Percentiles rank a stretch among this genome's conserved stretches.
Conservation (phyloP, 352 stramenopile species). For the Thalassiosira exigua region DNA sequence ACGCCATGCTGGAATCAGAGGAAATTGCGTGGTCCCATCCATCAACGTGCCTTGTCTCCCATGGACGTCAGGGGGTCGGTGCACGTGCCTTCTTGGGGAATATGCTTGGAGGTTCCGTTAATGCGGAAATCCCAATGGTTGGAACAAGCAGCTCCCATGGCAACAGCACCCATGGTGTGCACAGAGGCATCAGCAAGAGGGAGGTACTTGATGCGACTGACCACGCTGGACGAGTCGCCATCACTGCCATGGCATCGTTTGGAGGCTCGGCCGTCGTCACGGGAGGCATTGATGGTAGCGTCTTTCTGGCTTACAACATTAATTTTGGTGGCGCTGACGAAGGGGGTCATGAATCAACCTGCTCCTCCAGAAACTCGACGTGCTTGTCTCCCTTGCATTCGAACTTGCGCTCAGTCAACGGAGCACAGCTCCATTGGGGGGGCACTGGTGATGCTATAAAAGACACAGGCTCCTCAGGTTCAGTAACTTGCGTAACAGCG, state of each 20-base stretch:
- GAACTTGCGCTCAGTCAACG: constrained; percentile 47
- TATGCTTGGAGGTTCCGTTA: constrained; percentile 37
- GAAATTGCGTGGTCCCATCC: constrained; percentile 81
- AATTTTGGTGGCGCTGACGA: constrained; percentile 49
- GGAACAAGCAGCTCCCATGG: background rate
- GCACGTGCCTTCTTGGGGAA: constrained; percentile 43
- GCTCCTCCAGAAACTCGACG: constrained; percentile 12
- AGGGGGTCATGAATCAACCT: constrained; percentile 26
- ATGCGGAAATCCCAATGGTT: constrained; percentile 4
- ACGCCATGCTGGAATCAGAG: constrained; percentile 50
- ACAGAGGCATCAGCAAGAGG: background rate
- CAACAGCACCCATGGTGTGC: constrained; percentile 27
- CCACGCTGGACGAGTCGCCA: constrained; percentile 61
- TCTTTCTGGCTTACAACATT: constrained; percentile 82
- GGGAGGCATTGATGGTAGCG: constrained; percentile 79
- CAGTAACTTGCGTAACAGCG: constrained; percentile 70
- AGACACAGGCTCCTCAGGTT: constrained; percentile 67
- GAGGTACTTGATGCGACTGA: constrained; percentile 42
- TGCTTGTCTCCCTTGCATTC: constrained; percentile 42
- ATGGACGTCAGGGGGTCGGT: constrained; percentile 16
- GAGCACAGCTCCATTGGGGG: constrained; percentile 82
- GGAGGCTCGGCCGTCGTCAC: constrained; percentile 73
- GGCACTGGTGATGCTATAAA: constrained; percentile 55
- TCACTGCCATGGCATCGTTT: constrained; percentile 79
- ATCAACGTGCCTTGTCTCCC: constrained; percentile 35